Evolutionary conservation across 2,329 filamentous ascomycete species (phyloP).

Genomic region (Aurifilum marmelostoma): DNA sequence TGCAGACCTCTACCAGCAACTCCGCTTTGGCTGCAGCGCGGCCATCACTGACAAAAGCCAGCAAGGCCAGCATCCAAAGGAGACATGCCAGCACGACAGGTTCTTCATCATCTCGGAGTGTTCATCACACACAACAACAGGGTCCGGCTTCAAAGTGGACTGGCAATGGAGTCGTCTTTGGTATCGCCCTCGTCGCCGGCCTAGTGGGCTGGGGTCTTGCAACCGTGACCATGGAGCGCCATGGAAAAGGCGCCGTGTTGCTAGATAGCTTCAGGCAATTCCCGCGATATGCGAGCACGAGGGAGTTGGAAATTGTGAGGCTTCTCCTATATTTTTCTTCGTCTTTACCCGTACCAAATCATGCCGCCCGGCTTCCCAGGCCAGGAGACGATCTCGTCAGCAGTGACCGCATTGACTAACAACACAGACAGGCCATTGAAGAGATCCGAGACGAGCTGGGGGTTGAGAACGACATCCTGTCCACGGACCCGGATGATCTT

Average conservation of each 20-base stretch:
- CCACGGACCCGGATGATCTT: constrained; percentile 65
- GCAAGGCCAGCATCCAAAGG: constrained; percentile 7
- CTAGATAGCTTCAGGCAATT: constrained; percentile 35
- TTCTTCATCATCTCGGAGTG: constrained; percentile 3
- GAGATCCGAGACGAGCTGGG: constrained; percentile 55
- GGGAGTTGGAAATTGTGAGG: constrained; percentile 48
- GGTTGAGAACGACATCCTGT: constrained; percentile 58
- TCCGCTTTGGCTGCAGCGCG: constrained; percentile 18
- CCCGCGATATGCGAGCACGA: constrained; percentile 45
- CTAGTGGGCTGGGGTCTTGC: constrained; percentile 48
- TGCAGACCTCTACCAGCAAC: constrained; percentile 20
- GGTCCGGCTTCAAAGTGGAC: constrained; percentile 36
- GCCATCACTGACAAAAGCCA: constrained; percentile 17
- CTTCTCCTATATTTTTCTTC: neutral
- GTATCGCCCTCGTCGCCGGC: constrained; percentile 44
- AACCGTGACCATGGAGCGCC: constrained; percentile 33
- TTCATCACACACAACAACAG: constrained; percentile 8
- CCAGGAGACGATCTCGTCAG: neutral
- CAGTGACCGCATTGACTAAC: constrained; percentile 8
- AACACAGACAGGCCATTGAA: constrained; percentile 51
- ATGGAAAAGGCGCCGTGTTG: constrained; percentile 34
- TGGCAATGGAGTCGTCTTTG: constrained; percentile 42
- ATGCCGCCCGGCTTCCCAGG: neutral
- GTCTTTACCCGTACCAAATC: neutral
- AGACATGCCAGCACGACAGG: constrained; percentile 20